These are phyloP conservation scores for Nymphaea colorata DNA, from an alignment of 164 flowering plant species.

Conservation along the genomic window DNA sequence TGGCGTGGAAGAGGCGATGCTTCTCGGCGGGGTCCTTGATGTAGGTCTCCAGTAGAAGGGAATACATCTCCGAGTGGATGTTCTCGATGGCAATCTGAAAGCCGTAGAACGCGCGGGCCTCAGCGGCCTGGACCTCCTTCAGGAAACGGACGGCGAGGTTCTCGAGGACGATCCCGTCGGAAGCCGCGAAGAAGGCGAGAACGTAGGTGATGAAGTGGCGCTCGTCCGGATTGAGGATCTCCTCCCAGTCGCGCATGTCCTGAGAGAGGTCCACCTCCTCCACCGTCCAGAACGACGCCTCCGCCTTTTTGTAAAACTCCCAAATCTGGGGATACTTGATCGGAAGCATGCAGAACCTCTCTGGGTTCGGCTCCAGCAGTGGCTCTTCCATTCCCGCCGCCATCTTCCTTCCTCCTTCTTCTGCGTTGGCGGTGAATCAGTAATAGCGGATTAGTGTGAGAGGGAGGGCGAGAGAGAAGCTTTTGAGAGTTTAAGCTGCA, in stretches of 20 bases:
- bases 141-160: constrained; percentile 79
- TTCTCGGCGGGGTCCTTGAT: constrained; percentile 58
- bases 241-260: constrained; percentile 58
- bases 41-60: constrained; percentile 59
- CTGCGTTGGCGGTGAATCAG: too few species aligned
- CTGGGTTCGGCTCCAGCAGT: constrained; percentile 65
- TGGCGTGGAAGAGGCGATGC: constrained; percentile 48
- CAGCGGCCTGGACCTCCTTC: constrained; percentile 73
- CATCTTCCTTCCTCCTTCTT: too few species aligned
- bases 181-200: constrained; percentile 93
- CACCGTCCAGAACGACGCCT: constrained; percentile 89
- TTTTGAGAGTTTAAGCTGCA: too few species aligned
- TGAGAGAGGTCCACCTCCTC: constrained; percentile 80
- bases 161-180: constrained; percentile 88
- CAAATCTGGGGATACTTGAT: constrained; percentile 74
- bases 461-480: too few species aligned
- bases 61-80: constrained; percentile 89
- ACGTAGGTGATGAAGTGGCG: constrained; percentile 71
- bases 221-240: constrained; percentile 24
- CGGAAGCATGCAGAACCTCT: constrained; percentile 90
- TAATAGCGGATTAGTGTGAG: too few species aligned
- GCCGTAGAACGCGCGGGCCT: constrained; percentile 84
- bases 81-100: constrained; percentile 88
- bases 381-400: constrained; percentile 39
- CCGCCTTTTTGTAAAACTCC: constrained; percentile 96